Conservation (phyloP, 164 flowering plant genomes). For the Magnolia officinalis region DNA sequence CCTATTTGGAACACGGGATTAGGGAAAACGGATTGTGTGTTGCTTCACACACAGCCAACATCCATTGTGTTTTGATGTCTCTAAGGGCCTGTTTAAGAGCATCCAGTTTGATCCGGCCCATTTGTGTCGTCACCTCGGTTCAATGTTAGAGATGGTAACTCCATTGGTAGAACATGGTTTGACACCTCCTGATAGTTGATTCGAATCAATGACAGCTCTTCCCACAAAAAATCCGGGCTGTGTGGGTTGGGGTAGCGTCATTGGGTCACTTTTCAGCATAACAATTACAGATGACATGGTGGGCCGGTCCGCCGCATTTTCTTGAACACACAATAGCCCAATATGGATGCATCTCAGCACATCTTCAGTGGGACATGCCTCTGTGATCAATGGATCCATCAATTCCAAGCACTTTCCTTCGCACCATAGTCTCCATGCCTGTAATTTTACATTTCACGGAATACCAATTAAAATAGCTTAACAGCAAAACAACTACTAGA, state of each 20-base stretch:
- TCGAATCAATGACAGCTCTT: neutral
- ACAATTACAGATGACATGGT: slow-evolving; percentile 8
- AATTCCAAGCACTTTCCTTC: neutral
- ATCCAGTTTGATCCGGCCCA: too few species aligned
- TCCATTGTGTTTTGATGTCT: too few species aligned
- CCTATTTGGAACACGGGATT: too few species aligned
- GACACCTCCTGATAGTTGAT: neutral
- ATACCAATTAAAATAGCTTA: neutral
- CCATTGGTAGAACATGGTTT: neutral
- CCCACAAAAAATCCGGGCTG: neutral
- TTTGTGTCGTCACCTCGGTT: too few species aligned
- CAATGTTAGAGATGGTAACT: neutral
- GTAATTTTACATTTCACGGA: neutral
- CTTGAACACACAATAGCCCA: slow-evolving; percentile 11
- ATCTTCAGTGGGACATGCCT: slow-evolving; percentile 1
- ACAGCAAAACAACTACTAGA: too few species aligned
- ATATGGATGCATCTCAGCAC: slow-evolving; percentile 11
- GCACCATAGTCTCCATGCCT: slow-evolving; percentile 13
- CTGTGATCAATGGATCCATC: slow-evolving; percentile 5
- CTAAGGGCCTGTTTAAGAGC: too few species aligned
- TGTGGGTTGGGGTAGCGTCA: slow-evolving; percentile 1
- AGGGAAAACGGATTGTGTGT: too few species aligned
- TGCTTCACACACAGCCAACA: too few species aligned
- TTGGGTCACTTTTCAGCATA: neutral
- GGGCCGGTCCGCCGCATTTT: slow-evolving; percentile 10